Conservation (phyloP, 164 flowering plant species). For the Paratinospora sagittata region DNA sequence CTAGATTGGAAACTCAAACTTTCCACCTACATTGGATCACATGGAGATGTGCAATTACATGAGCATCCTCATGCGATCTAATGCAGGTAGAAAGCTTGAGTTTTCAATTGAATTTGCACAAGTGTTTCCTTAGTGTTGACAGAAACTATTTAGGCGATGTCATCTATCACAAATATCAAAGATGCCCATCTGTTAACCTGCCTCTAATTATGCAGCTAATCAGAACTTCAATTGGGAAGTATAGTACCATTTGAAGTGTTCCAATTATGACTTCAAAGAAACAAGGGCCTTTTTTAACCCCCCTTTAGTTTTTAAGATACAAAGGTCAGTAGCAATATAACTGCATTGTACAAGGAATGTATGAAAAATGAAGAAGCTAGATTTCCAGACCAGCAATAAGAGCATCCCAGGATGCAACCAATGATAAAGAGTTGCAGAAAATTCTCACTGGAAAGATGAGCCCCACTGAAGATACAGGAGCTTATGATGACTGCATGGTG, state of each 20-base stretch:
- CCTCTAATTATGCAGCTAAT: background rate
- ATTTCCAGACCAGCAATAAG: conserved; percentile 80
- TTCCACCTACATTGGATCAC: too few species aligned
- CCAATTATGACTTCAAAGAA: background rate
- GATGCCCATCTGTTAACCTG: background rate
- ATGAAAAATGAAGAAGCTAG: conserved; percentile 50
- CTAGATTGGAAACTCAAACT: too few species aligned
- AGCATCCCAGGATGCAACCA: conserved; percentile 73
- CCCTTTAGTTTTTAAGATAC: conserved; percentile 21
- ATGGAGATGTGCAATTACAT: too few species aligned
- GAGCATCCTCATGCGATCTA: too few species aligned
- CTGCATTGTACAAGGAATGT: conserved; percentile 80
- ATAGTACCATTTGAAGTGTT: too few species aligned
- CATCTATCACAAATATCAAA: background rate
- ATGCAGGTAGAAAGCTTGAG: too few species aligned
- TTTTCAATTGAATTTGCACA: too few species aligned
- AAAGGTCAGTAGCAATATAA: conserved; percentile 34
- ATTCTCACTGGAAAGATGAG: conserved; percentile 77
- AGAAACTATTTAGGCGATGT: background rate
- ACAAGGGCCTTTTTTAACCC: background rate
- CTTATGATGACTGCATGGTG: conserved; percentile 60
- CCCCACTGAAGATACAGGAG: conserved; percentile 57
- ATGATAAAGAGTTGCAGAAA: conserved; percentile 57
- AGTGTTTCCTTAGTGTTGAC: too few species aligned
- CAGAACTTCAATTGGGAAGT: too few species aligned